These are phyloP conservation scores for Pezicula rhizophila DNA, from an alignment of 2,329 filamentous ascomycete species.

Conservation along the genomic window DNA sequence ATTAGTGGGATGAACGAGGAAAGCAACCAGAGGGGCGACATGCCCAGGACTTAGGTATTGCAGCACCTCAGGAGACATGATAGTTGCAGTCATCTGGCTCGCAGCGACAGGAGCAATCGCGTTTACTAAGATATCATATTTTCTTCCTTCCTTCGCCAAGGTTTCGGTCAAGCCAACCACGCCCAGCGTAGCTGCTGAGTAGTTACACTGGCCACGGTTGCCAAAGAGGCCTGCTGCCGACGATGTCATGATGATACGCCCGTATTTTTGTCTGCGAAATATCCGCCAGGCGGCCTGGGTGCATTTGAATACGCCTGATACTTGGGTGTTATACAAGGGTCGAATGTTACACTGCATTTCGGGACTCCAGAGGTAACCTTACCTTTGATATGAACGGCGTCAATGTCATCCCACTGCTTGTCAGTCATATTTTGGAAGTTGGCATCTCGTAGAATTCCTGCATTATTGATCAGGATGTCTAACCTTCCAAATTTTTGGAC, in stretches of 20 bases:
- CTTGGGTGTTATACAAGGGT: too few relatives aligned
- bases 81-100: conserved; percentile 89
- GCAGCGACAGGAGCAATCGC: conserved; percentile 93
- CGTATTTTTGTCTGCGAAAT: conserved; percentile 98
- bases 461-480: conserved; percentile 96
- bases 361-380: too few relatives aligned
- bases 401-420: conserved; percentile 91
- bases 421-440: conserved; percentile 99
- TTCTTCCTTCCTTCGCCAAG: conserved; percentile 90
- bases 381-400: conserved; percentile 85
- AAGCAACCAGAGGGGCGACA: conserved; percentile 89
- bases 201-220: conserved; percentile 93
- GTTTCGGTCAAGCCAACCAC: conserved; percentile 98
- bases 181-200: conserved; percentile 93
- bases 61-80: conserved; percentile 92
- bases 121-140: conserved; percentile 97
- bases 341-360: too few relatives aligned
- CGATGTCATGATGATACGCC: conserved; percentile 90
- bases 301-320: conserved; percentile 72
- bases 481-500: conserved; percentile 78
- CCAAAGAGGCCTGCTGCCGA: conserved; percentile 96
- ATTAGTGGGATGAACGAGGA: conserved; percentile 78
- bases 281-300: conserved; percentile 91
- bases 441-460: conserved; percentile 81
- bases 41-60: conserved; percentile 75